Percentiles rank a stretch among this genome's conserved stretches.
Evolutionary conservation across 768 basidiomycete species (phyloP).

Genomic region (Leccinum obscurum): DNA sequence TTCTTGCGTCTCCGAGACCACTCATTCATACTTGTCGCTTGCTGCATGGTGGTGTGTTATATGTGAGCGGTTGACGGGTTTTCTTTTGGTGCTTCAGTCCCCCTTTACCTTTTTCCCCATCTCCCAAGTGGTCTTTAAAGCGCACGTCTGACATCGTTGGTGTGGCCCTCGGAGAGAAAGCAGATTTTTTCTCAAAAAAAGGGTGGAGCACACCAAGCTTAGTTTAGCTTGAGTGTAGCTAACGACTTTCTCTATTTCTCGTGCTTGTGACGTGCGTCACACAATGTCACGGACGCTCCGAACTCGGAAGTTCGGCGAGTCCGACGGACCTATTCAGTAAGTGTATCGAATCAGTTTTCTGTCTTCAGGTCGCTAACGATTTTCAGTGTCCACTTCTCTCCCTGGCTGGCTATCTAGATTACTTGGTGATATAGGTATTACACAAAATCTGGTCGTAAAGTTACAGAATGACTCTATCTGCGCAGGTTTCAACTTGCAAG

Average conservation of each 20-base stretch:
- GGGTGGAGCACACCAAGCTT: not conserved
- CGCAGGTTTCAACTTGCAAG: too few species aligned
- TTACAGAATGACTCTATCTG: too few species aligned
- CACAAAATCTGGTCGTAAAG: too few species aligned
- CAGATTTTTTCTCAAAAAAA: too few species aligned
- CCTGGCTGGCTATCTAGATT: too few species aligned
- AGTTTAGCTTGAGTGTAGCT: not conserved
- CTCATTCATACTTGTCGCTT: constrained; percentile 89
- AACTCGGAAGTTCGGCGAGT: too few species aligned
- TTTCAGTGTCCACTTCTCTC: too few species aligned
- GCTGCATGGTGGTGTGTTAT: constrained; percentile 31
- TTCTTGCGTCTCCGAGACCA: constrained; percentile 64
- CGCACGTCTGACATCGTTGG: constrained; percentile 70
- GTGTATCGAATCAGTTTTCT: too few species aligned
- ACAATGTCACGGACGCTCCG: too few species aligned
- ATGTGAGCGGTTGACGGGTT: not conserved
- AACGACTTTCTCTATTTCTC: not conserved
- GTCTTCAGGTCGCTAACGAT: too few species aligned
- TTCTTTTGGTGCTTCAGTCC: constrained; percentile 10
- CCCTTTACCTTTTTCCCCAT: constrained; percentile 42
- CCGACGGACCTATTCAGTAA: too few species aligned
- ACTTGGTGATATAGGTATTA: too few species aligned
- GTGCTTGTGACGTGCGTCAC: not conserved
- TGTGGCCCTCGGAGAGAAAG: not conserved
- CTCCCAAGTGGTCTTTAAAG: constrained; percentile 78